phyloP scores from a whole-genome alignment of 805 yeast species.

The Cyberlindnera lachancei region DNA sequence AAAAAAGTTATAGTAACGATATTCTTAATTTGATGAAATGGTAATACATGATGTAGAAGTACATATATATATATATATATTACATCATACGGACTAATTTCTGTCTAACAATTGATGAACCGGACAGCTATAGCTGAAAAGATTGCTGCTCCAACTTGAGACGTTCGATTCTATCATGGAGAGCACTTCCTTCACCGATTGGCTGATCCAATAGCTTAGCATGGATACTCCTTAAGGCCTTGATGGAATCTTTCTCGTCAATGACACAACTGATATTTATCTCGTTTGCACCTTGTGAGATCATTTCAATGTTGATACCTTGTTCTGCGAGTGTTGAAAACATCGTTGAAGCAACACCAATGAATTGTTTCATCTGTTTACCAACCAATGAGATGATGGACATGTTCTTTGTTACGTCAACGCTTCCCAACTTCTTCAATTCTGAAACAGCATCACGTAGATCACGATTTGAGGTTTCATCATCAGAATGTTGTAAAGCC shows the following conservation, averaged over 20 bases:
- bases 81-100: too few relatives aligned
- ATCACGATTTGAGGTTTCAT: constrained; percentile 46
- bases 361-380: constrained; percentile 91
- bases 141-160: constrained; percentile 30
- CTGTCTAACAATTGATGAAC: too few relatives aligned
- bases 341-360: constrained; percentile 97
- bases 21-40: neutral
- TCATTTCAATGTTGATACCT: constrained; percentile 92
- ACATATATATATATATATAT: too few relatives aligned
- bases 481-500: constrained; percentile 79
- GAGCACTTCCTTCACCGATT: constrained; percentile 20
- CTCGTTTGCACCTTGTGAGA: constrained; percentile 96
- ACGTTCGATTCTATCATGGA: constrained; percentile 38
- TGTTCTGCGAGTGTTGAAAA: constrained; percentile 91
- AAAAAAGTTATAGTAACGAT: neutral
- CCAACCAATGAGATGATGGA: constrained; percentile 94
- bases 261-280: constrained; percentile 95
- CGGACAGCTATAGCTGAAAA: too few relatives aligned
- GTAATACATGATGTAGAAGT: too few relatives aligned
- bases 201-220: constrained; percentile 55
- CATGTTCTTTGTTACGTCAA: constrained; percentile 81
- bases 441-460: constrained; percentile 72
- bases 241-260: constrained; percentile 70
- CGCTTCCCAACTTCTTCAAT: constrained; percentile 73
- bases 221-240: constrained; percentile 83